Percentiles rank a stretch among this genome's conserved stretches.
Evolutionary conservation across 371 early-diverging fungal species (phyloP).

Genomic region (Mortierella sp.): DNA sequence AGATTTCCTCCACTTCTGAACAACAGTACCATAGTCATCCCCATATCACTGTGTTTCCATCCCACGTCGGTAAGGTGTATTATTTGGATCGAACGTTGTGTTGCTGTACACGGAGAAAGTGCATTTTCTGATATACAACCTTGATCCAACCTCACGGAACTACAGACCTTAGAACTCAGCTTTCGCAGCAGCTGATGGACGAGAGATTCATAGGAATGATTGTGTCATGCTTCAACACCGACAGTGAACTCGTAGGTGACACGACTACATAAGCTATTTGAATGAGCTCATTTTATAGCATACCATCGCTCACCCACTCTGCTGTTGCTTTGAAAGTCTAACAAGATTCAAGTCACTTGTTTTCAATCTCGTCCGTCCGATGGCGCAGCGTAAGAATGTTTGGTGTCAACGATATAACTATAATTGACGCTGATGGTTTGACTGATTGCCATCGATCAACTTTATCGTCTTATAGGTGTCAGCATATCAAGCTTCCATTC

Average conservation of each 20-base stretch:
- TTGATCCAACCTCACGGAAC: not conserved
- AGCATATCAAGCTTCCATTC: constrained; percentile 60
- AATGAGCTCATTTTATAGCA: not conserved
- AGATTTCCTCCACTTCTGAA: not conserved
- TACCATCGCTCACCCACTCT: not conserved
- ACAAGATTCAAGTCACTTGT: constrained; percentile 68
- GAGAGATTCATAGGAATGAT: constrained; percentile 78
- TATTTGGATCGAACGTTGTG: not conserved
- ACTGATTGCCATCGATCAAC: not conserved
- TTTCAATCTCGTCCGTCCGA: constrained; percentile 61
- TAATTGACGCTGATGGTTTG: not conserved
- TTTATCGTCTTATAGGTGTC: constrained; percentile 25
- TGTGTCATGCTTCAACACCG: constrained; percentile 74
- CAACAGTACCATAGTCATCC: constrained; percentile 76
- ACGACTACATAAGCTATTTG: not conserved
- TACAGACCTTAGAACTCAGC: constrained; percentile 76
- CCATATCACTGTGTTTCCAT: constrained; percentile 82
- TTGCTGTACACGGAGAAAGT: not conserved
- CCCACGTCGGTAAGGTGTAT: constrained; percentile 69
- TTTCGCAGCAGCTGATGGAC: constrained; percentile 76
- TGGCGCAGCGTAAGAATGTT: constrained; percentile 28
- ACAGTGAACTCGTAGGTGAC: constrained; percentile 58
- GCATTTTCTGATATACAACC: not conserved
- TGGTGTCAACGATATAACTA: not conserved
- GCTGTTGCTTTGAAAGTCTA: constrained; percentile 48